phyloP scores from a whole-genome alignment of 73 alveolate genomes.

The Symbiodinium natans region DNA sequence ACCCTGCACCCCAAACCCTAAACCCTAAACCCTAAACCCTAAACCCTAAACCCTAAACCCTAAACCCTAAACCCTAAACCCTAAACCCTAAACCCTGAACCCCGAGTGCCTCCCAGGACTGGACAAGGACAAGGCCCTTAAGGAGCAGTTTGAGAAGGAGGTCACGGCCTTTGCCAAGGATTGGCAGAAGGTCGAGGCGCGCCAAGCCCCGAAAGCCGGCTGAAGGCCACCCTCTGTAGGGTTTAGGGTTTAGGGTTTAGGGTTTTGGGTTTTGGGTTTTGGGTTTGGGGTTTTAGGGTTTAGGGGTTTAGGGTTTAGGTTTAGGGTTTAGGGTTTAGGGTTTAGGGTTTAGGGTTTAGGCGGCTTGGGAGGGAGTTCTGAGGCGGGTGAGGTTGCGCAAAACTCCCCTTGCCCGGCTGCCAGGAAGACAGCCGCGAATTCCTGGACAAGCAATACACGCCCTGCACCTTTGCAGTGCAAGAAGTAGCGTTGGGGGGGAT shows the following conservation, averaged over 20 bases:
- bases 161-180: constrained; percentile 33
- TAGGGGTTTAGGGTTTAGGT: too few relatives aligned
- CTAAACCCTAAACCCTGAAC: background rate
- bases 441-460: constrained; percentile 52
- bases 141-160: constrained; percentile 48
- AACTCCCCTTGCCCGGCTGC: background rate
- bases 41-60: too few relatives aligned
- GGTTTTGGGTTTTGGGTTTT: too few relatives aligned
- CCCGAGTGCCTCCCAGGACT: constrained; percentile 27
- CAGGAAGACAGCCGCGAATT: constrained; percentile 43
- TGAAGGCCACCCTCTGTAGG: too few relatives aligned
- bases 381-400: background rate
- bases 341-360: background rate
- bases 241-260: too few relatives aligned
- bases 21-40: too few relatives aligned
- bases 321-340: background rate
- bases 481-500: too few relatives aligned
- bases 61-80: too few relatives aligned
- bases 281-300: too few relatives aligned
- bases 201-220: background rate
- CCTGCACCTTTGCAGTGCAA: constrained; percentile 16
- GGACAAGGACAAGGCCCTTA: constrained; percentile 19
- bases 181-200: constrained; percentile 49
- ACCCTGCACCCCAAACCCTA: too few relatives aligned
- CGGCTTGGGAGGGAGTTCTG: background rate